Percentiles rank a stretch among this genome's conserved stretches.
phyloP scores from a whole-genome alignment of 2,329 filamentous ascomycete genomes.

The Penicillium sp. region DNA sequence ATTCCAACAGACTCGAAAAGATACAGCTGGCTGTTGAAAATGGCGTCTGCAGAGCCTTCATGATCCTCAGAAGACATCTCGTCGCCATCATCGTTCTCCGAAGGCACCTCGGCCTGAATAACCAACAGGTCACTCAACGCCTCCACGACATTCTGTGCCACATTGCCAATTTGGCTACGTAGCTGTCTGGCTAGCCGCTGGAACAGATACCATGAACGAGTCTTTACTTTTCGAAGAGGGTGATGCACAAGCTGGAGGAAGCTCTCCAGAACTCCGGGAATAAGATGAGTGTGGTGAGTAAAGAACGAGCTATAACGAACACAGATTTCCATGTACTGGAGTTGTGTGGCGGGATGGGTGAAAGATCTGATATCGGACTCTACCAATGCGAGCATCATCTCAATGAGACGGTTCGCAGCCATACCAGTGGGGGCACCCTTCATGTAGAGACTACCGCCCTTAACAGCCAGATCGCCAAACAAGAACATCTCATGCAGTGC shows the following conservation, averaged over 20 bases:
- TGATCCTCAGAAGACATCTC: constrained; percentile 95
- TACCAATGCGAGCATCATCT: constrained; percentile 95
- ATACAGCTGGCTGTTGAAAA: constrained; percentile 88
- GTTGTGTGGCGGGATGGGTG: constrained; percentile 83
- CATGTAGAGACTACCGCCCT: constrained; percentile 77
- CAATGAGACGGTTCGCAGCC: constrained; percentile 76
- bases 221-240: constrained; percentile 79
- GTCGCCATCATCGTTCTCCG: constrained; percentile 72
- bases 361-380: constrained; percentile 84
- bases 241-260: constrained; percentile 91
- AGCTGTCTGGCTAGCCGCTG: constrained; percentile 88
- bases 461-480: constrained; percentile 91
- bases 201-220: constrained; percentile 95
- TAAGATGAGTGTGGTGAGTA: constrained; percentile 75
- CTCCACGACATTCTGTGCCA: constrained; percentile 87
- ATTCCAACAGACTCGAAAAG: constrained; percentile 93
- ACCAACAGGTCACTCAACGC: constrained; percentile 83
- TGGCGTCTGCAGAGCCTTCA: constrained; percentile 82
- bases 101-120: constrained; percentile 85
- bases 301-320: constrained; percentile 93
- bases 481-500: constrained; percentile 93
- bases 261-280: constrained; percentile 82
- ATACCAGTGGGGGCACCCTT: constrained; percentile 79
- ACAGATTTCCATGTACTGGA: constrained; percentile 98
- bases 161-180: constrained; percentile 77